These are phyloP conservation scores for Penicillium sclerotigenum DNA, from an alignment of 2,329 filamentous ascomycete species.

Conservation along the genomic window DNA sequence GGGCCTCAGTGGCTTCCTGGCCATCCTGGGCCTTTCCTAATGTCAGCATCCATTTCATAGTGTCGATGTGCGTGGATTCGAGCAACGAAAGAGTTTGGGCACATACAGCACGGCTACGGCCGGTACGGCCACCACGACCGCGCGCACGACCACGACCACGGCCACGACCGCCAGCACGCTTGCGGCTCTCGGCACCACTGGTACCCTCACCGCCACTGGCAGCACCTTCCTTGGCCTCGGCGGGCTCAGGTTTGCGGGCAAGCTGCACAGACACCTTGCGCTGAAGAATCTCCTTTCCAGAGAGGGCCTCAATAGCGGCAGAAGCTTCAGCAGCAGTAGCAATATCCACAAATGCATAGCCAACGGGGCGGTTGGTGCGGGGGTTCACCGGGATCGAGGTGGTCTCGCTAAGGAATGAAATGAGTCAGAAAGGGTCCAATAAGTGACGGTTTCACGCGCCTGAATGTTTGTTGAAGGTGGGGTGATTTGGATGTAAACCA, in stretches of 20 bases:
- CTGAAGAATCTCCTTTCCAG: constrained; percentile 95
- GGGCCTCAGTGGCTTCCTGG: constrained; percentile 30
- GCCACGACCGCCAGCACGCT: constrained; percentile 60
- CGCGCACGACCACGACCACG: constrained; percentile 64
- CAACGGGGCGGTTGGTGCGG: constrained; percentile 95
- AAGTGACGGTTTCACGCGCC: not conserved
- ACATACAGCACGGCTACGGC: constrained; percentile 59
- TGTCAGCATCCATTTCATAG: constrained; percentile 6
- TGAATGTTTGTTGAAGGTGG: not conserved
- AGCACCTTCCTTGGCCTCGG: constrained; percentile 72
- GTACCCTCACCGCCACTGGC: constrained; percentile 70
- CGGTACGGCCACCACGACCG: constrained; percentile 65
- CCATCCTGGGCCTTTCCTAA: constrained; percentile 21
- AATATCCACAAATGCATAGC: constrained; percentile 98
- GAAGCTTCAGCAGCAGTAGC: constrained; percentile 92
- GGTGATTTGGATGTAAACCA: not conserved
- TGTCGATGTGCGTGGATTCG: not conserved
- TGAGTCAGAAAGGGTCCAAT: constrained; percentile 36
- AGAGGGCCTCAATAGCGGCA: constrained; percentile 91
- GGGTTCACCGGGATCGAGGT: constrained; percentile 99
- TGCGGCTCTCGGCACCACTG: constrained; percentile 63
- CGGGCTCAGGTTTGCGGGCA: constrained; percentile 91
- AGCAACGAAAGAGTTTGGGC: not conserved
- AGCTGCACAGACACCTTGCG: constrained; percentile 99
- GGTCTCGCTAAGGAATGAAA: constrained; percentile 68